Base-by-base conservation (phyloP, 805 yeast species). In the Wickerhamomyces queroliae region DNA sequence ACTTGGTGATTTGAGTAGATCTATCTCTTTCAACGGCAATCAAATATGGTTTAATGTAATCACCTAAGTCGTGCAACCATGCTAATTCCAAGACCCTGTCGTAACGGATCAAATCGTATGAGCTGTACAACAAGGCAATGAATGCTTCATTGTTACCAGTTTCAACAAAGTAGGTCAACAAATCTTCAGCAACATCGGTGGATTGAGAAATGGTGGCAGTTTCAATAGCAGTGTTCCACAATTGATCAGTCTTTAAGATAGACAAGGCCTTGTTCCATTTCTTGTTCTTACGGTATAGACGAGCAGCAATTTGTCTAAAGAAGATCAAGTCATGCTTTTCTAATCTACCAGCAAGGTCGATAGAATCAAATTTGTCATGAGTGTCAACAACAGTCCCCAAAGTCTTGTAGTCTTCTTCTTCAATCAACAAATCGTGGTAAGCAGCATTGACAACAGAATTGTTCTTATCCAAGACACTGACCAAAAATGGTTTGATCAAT, bases 111-210 rank as follows among this genome's bases (percentile, higher is more conserved):
- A 82, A 69, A 38, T 83, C 85, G 62, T 93, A 93, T 55, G 95
- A 86, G 6, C 87, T 69, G 67, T 83, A 93, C 56, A 93, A 72
- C 45, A 90, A 76, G 6, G 96, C 97, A 54, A 89, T 83, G 59
- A 88, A 85, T 55, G 96, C 86, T 69, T 93, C 99, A 64, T 83
- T 88, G 68, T 93, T 93, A 51, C 96, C 98, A 29, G 95, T 87
- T 54, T 91, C 97, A 44, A 93, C 97, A 62, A 93, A 93, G 68
- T 91, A 93, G 39, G 83, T 75, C 61, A 93, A 69, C 48, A 87
- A 69, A 44, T 93, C 98, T 61, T 87, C 91, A 26, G 95, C 90
- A 56, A 91, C 83, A 59, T 85, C 89, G 10, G 76, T 56, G 49
- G 82, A 81, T 46, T 77, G 76, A 16, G 97, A 89, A 42, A 80